These are phyloP conservation scores for Clonostachys byssicola DNA, from an alignment of 2,329 filamentous ascomycete species.

Conservation along the genomic window DNA sequence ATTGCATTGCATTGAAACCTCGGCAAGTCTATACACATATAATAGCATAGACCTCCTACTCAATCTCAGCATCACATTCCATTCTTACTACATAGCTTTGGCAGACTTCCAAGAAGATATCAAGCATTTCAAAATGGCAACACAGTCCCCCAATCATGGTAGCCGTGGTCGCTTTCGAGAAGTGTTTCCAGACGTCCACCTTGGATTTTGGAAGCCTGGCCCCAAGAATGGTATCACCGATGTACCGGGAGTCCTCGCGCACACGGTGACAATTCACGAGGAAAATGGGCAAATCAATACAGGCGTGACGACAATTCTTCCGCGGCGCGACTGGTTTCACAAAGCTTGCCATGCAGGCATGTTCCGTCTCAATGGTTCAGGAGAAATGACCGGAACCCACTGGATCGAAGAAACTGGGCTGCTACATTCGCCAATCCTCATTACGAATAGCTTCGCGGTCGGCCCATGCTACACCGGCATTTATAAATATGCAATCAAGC, in stretches of 20 bases:
- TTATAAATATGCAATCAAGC: constrained; percentile 46
- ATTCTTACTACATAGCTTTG: no score
- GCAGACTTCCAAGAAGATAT: no score
- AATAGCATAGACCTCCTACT: no score
- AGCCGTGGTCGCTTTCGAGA: constrained; percentile 17
- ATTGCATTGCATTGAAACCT: no score
- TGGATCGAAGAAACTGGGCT: constrained; percentile 55
- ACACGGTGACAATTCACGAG: constrained; percentile 28
- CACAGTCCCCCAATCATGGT: no score
- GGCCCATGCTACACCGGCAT: constrained; percentile 52
- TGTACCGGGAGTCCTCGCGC: constrained; percentile 40
- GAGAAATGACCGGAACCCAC: constrained; percentile 53
- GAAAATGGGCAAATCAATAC: constrained; percentile 34
- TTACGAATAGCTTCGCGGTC: constrained; percentile 53
- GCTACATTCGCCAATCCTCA: constrained; percentile 48
- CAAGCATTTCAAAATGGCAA: no score
- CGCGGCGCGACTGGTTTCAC: constrained; percentile 31
- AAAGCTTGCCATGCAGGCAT: no score
- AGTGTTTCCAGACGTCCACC: constrained; percentile 34
- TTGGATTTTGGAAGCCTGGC: constrained; percentile 37
- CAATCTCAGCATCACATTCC: no score
- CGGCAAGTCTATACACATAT: no score
- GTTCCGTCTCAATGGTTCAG: constrained; percentile 48
- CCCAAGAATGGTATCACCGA: constrained; percentile 46
- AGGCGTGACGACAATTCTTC: constrained; percentile 44